Evolutionary conservation across 169 alveolate genomes (phyloP).

Genomic region (Eimeria falciformis): DNA sequence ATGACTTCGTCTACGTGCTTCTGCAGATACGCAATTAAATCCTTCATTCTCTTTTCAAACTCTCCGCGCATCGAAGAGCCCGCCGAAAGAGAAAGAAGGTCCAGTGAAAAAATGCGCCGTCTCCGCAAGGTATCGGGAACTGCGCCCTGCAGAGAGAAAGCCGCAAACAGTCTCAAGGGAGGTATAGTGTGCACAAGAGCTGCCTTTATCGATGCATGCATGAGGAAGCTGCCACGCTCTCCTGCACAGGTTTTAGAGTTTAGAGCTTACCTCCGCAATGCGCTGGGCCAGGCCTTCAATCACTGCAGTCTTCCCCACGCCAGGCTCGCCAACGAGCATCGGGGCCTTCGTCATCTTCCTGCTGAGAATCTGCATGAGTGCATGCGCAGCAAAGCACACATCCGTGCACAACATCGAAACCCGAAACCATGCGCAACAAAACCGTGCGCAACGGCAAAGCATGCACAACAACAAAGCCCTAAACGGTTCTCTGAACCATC

Average conservation of each 20-base stretch:
- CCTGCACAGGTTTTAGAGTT: slow-evolving; percentile 85
- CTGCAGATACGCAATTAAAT: slow-evolving; percentile 85
- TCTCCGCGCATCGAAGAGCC: slow-evolving; percentile 94
- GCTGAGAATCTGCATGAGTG: slow-evolving; percentile 54
- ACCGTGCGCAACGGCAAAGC: too few relatives aligned
- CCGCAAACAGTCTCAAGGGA: too few relatives aligned
- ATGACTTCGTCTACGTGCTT: slow-evolving; percentile 46
- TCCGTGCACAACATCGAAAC: too few relatives aligned
- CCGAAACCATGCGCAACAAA: too few relatives aligned
- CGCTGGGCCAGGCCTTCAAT: slow-evolving; percentile 92
- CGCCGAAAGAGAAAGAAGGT: slow-evolving; percentile 84
- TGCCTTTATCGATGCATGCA: slow-evolving; percentile 84
- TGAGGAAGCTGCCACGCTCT: slow-evolving; percentile 86
- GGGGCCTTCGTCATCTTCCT: slow-evolving; percentile 91
- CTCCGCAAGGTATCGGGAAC: slow-evolving; percentile 79
- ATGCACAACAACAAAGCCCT: too few relatives aligned
- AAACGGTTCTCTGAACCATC: too few relatives aligned
- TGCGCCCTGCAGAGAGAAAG: slow-evolving; percentile 90
- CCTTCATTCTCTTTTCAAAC: slow-evolving; percentile 84
- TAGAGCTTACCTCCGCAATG: slow-evolving; percentile 86
- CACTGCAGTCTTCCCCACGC: slow-evolving; percentile 94
- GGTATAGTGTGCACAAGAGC: too few relatives aligned
- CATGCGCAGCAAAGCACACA: too few relatives aligned
- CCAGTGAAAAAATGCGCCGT: slow-evolving; percentile 77
- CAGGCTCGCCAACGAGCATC: slow-evolving; percentile 91